Evolutionary conservation across 2,329 filamentous ascomycete species (phyloP).

Genomic region (Claviceps fusiformis): DNA sequence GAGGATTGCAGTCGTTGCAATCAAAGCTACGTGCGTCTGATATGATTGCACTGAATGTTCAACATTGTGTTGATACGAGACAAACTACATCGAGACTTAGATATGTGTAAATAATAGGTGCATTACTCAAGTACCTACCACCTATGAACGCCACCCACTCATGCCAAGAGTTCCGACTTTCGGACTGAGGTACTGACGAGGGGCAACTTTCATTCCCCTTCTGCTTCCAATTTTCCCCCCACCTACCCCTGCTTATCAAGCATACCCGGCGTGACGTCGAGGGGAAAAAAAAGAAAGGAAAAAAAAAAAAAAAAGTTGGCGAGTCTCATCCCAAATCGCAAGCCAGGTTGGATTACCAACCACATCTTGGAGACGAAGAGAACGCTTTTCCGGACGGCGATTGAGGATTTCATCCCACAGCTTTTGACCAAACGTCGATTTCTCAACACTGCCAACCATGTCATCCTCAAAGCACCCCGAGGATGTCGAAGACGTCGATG

Average conservation of each 20-base stretch:
- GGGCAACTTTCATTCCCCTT: neutral
- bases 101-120: too few relatives aligned
- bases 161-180: neutral
- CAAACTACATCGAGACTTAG: too few relatives aligned
- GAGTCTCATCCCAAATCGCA: neutral
- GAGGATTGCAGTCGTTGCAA: too few relatives aligned
- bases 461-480: constrained; percentile 15
- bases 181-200: neutral
- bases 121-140: too few relatives aligned
- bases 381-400: neutral
- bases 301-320: neutral
- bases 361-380: neutral
- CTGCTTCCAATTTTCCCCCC: neutral
- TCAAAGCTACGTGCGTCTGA: too few relatives aligned
- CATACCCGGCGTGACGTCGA: neutral
- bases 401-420: neutral
- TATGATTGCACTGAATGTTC: too few relatives aligned
- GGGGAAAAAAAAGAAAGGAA: neutral
- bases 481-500: constrained; percentile 14
- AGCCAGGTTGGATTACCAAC: neutral
- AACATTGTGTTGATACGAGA: too few relatives aligned
- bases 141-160: too few relatives aligned
- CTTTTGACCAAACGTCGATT: too few relatives aligned
- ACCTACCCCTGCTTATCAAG: constrained; percentile 9
- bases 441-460: too few relatives aligned